Percentiles rank a stretch among this genome's conserved stretches.
Conservation (phyloP, 768 basidiomycete species). For the Lactarius sanguifluus region DNA sequence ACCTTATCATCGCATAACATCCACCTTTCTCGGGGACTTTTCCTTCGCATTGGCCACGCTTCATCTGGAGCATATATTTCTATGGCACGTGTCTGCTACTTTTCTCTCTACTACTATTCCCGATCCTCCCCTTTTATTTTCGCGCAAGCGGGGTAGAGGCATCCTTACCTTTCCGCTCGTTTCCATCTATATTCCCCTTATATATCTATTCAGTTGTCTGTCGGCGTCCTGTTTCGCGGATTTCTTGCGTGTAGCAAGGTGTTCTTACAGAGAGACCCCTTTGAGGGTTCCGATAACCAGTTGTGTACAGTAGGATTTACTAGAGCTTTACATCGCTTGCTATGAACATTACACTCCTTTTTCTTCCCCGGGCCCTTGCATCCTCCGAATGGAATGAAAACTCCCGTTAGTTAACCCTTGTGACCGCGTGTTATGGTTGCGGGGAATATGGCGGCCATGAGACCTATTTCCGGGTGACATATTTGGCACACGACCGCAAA, state of each 20-base stretch:
- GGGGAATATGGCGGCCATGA: too few relatives aligned
- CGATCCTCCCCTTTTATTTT: conserved; percentile 5
- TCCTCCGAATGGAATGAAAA: neutral
- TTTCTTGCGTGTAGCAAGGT: conserved; percentile 31
- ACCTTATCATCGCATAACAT: conserved; percentile 21
- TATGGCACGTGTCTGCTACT: conserved; percentile 15
- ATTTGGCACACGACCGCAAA: too few relatives aligned
- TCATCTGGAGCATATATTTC: conserved; percentile 22
- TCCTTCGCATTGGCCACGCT: conserved; percentile 16
- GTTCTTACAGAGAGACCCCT: conserved; percentile 28
- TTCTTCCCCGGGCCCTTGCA: neutral
- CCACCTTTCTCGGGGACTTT: conserved; percentile 18
- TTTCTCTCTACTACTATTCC: conserved; percentile 1
- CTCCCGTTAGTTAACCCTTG: neutral
- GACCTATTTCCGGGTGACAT: too few relatives aligned
- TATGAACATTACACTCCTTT: conserved; percentile 22
- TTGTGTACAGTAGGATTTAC: conserved; percentile 30
- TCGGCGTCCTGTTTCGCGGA: conserved; percentile 26
- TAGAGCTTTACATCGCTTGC: conserved; percentile 29
- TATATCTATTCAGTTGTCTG: conserved; percentile 28
- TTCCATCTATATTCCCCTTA: conserved; percentile 27
- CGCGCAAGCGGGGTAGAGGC: conserved; percentile 6
- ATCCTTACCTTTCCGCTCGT: conserved; percentile 22
- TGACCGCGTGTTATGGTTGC: neutral
- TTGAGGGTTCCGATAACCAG: conserved; percentile 25